Percentiles rank a stretch among this genome's conserved stretches.
These are phyloP conservation scores for Aspergillus homomorphus DNA, from an alignment of 495 filamentous ascomycete species.

Conservation along the genomic window DNA sequence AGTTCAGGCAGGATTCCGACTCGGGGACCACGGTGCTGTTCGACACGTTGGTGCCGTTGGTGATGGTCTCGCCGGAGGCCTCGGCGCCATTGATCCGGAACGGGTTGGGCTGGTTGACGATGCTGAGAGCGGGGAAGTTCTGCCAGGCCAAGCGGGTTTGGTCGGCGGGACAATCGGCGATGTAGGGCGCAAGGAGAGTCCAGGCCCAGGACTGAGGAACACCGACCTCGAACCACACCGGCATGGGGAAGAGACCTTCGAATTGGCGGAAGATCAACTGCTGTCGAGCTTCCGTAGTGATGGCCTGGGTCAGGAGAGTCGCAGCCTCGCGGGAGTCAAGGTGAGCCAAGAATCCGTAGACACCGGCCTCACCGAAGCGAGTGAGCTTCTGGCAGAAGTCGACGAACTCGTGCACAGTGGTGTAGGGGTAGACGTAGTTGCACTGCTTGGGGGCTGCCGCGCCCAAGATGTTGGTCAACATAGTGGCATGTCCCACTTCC, in stretches of 20 bases:
- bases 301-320: conserved; percentile 68
- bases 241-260: conserved; percentile 78
- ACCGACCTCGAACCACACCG: conserved; percentile 78
- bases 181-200: conserved; percentile 81
- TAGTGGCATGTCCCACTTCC: conserved; percentile 75
- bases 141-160: conserved; percentile 81
- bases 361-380: conserved; percentile 76
- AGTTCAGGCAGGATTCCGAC: conserved; percentile 49
- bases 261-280: conserved; percentile 89
- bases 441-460: conserved; percentile 65
- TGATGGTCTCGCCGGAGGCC: conserved; percentile 41
- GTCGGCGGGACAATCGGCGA: conserved; percentile 71
- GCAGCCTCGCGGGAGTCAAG: conserved; percentile 73
- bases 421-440: conserved; percentile 78
- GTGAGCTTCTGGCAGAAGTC: conserved; percentile 88
- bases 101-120: conserved; percentile 77
- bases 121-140: conserved; percentile 74
- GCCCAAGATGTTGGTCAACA: conserved; percentile 80
- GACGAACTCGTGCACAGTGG: conserved; percentile 72
- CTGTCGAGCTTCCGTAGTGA: conserved; percentile 83
- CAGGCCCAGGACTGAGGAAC: conserved; percentile 86
- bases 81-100: conserved; percentile 54
- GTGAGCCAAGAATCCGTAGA: conserved; percentile 81
- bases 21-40: conserved; percentile 35
- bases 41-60: conserved; percentile 30